Base-by-base conservation (phyloP, 805 yeast species). In the Cyberlindnera samutprakarnensis region DNA sequence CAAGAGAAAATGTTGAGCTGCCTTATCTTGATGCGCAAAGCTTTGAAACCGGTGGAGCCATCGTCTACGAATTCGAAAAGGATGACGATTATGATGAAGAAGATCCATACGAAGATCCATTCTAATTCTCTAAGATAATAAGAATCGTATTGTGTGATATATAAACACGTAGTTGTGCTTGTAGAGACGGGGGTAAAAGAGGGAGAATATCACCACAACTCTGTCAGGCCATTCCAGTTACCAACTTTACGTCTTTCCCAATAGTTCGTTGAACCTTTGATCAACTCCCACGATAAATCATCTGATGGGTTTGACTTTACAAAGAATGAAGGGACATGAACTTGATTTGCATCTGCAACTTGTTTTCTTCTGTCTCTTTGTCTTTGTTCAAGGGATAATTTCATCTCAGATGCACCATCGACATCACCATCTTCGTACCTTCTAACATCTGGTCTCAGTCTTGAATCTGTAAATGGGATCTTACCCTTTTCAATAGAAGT, bases 61-160 rank as follows among this genome's bases (percentile, higher is more conserved):
- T 92, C 44, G 94, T 90, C 4, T 90, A 90, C 51, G 92, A 92
- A 51, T 92, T 78, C 53, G 97, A 92, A 49, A 85, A 88, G 51
- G 97, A 90, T 55, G 98, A 90, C 54, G 98, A 90, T 56, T 90
- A 88, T 51, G 98, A 90, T 51, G 98, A 90, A 54, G 97, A 92
- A 47, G 98, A 90, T 57, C 96, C 97, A 0, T 90, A 78, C 50
- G 98, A 90, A 53, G 97, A 90, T 51, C 97, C 97, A 6, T 87
- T 86, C 50, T 87, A 57, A 56, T 15, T 19, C 16, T 20, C 13
- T 11, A 19, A 14, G n/a, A n/a, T n/a, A n/a, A n/a, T n/a, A n/a
- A n/a, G n/a, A n/a, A n/a, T n/a, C n/a, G n/a, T n/a, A n/a, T n/a
- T n/a, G n/a, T n/a, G n/a, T n/a, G n/a, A n/a, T n/a, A 13, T 14